phyloP scores from a whole-genome alignment of 2,329 filamentous ascomycete genomes.

The Colletotrichum higginsianum region DNA sequence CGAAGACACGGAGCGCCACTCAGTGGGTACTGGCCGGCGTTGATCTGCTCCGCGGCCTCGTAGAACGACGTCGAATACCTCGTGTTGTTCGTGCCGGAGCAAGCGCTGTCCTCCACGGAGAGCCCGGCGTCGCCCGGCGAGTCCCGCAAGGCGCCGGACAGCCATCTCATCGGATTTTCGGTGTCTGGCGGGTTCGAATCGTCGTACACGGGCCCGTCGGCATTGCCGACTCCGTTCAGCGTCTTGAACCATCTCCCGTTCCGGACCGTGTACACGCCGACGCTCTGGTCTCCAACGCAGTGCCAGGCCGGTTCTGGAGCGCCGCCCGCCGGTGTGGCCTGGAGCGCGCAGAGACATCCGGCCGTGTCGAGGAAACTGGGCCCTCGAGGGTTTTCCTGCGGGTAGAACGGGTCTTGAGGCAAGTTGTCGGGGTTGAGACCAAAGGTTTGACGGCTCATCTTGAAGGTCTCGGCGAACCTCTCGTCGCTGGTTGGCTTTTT shows the following conservation, averaged over 20 bases:
- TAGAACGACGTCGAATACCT: slow-evolving; percentile 60
- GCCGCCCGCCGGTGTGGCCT: slow-evolving; percentile 42
- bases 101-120: slow-evolving; percentile 56
- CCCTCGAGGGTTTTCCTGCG: slow-evolving; percentile 48
- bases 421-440: slow-evolving; percentile 31
- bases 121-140: slow-evolving; percentile 43
- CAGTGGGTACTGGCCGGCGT: slow-evolving; percentile 48
- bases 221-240: slow-evolving; percentile 45
- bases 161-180: slow-evolving; percentile 49
- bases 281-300: slow-evolving; percentile 61
- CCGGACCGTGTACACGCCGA: slow-evolving; percentile 53
- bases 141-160: slow-evolving; percentile 47
- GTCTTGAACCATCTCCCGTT: slow-evolving; percentile 60
- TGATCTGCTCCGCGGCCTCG: slow-evolving; percentile 47
- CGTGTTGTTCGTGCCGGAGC: slow-evolving; percentile 58
- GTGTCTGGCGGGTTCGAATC: slow-evolving; percentile 54
- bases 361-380: slow-evolving; percentile 58
- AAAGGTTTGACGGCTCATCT: slow-evolving; percentile 18
- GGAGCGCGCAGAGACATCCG: slow-evolving; percentile 57
- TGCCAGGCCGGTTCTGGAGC: slow-evolving; percentile 54
- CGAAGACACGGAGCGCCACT: slow-evolving; percentile 59
- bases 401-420: slow-evolving; percentile 57
- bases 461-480: not conserved
- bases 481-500: not conserved
- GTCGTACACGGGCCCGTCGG: slow-evolving; percentile 52